Evolutionary conservation across 257 asterid species (phyloP).

Genomic region (Solanum bulbocastanum): DNA sequence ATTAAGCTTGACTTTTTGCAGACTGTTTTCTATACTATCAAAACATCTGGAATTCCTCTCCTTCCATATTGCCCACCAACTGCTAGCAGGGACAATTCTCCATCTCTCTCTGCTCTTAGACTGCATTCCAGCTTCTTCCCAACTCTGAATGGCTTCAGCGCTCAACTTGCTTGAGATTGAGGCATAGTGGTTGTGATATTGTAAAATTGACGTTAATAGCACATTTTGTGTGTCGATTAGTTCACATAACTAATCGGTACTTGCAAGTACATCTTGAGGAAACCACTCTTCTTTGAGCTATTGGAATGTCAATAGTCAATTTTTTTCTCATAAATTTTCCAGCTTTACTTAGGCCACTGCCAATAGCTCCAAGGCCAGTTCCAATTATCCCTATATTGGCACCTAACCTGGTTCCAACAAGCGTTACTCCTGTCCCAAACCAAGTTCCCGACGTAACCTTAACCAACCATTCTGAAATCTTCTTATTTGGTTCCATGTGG

Average conservation of each 20-base stretch:
- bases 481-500: background rate
- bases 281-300: constrained; percentile 46
- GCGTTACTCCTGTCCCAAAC: constrained; percentile 45
- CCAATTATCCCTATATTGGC: constrained; percentile 68
- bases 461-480: constrained; percentile 12
- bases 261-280: constrained; percentile 1
- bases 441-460: constrained; percentile 58
- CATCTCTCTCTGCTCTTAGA: background rate
- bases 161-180: background rate
- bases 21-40: background rate
- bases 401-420: constrained; percentile 58
- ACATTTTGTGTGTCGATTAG: background rate
- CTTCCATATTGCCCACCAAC: background rate
- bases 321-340: constrained; percentile 86
- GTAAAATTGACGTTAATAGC: background rate
- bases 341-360: constrained; percentile 68
- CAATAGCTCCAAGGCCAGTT: constrained; percentile 65
- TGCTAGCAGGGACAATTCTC: background rate
- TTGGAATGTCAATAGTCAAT: constrained; percentile 42
- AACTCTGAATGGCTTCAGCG: background rate
- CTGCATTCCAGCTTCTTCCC: background rate
- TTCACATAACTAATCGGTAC: background rate
- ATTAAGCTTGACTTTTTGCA: background rate
- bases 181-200: background rate
- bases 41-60: background rate